A percentile compares a stretch with the other conserved stretches of the same genome.
These are phyloP conservation scores for Carallia brachiata DNA, from an alignment of 345 rosid genomes.

Conservation along the genomic window DNA sequence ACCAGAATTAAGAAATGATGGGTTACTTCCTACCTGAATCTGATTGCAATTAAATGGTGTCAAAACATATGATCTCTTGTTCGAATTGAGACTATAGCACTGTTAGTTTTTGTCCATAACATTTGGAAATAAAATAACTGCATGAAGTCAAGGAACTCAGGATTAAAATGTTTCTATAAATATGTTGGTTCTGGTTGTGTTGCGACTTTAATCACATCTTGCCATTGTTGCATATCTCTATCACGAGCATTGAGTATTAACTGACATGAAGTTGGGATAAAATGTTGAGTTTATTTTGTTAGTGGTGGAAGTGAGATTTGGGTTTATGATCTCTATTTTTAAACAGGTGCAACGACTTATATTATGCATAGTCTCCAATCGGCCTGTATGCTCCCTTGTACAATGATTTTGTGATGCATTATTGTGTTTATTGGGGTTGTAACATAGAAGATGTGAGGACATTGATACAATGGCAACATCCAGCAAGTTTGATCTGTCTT, in stretches of 20 bases:
- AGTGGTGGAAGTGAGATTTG: constrained; percentile 13
- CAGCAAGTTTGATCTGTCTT: constrained; percentile 81
- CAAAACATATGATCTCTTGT: neutral
- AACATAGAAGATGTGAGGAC: constrained; percentile 45
- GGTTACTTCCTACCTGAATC: too few relatives aligned
- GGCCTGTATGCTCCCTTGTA: constrained; percentile 52
- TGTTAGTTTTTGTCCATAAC: too few relatives aligned
- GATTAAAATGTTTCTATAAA: neutral
- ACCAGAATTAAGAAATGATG: too few relatives aligned
- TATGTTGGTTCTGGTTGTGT: neutral
- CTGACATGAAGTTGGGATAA: neutral
- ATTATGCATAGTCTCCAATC: constrained; percentile 27
- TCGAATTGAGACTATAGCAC: too few relatives aligned
- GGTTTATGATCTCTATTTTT: constrained; percentile 19
- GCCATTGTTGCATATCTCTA: neutral
- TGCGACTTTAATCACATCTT: neutral
- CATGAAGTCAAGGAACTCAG: too few relatives aligned
- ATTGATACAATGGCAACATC: constrained; percentile 74
- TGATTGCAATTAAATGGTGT: neutral
- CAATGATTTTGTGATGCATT: constrained; percentile 65
- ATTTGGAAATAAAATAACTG: too few relatives aligned
- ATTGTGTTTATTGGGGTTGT: constrained; percentile 49
- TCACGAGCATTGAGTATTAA: neutral
- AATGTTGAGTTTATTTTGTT: neutral
- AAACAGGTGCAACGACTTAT: constrained; percentile 45